Conservation (phyloP, 768 basidiomycete genomes). For the Macrolepiota fuliginosa region DNA sequence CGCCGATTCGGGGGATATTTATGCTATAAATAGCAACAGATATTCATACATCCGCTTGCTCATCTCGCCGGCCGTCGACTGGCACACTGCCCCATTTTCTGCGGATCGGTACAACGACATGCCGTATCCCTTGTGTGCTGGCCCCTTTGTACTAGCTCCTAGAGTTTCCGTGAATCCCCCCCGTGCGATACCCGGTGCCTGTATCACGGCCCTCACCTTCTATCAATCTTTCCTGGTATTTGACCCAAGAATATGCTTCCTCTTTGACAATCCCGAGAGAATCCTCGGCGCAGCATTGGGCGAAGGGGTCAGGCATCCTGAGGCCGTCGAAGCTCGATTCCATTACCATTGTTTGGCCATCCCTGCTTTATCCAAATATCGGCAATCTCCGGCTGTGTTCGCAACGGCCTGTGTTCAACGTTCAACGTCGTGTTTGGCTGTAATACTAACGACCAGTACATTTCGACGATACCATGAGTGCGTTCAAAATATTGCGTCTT, state of each 20-base stretch:
- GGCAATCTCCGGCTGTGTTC: constrained; percentile 1
- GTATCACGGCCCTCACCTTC: neutral
- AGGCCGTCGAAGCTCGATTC: constrained; percentile 2
- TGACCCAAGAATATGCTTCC: neutral
- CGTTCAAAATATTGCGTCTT: constrained; percentile 15
- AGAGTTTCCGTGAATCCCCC: neutral
- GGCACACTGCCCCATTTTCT: neutral
- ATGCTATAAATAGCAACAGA: constrained; percentile 5
- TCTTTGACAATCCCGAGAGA: constrained; percentile 3
- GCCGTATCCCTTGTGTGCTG: neutral
- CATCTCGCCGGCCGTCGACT: neutral
- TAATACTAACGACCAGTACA: constrained; percentile 7
- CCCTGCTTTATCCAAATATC: constrained; percentile 12
- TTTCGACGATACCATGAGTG: constrained; percentile 33
- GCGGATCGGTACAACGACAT: neutral
- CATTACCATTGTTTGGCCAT: constrained; percentile 6
- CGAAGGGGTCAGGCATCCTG: constrained; percentile 1
- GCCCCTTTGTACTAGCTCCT: neutral
- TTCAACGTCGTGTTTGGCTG: neutral
- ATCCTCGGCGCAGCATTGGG: constrained; percentile 9
- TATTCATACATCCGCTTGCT: neutral
- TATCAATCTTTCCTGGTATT: neutral
- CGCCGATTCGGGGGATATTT: neutral
- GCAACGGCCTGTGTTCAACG: neutral
- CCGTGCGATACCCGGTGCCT: neutral